Percentiles rank a stretch among this genome's conserved stretches.
phyloP scores from a whole-genome alignment of 306 rosid genomes.

The Bauhinia variegata region DNA sequence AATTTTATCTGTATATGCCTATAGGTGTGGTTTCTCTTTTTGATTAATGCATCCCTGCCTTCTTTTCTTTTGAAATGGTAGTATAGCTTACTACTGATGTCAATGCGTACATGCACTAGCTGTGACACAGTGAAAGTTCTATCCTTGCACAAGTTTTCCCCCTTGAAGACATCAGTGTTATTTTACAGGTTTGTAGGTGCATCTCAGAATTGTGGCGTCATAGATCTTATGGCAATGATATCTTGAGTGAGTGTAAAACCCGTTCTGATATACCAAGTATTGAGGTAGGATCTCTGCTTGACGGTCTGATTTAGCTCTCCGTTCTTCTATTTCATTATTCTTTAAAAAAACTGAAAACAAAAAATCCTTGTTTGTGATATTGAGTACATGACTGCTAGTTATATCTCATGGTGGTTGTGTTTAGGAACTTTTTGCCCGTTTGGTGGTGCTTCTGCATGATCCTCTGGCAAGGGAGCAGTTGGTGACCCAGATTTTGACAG shows the following conservation, averaged over 20 bases:
- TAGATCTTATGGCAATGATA: slow-evolving; percentile 59
- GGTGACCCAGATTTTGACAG: slow-evolving; percentile 87
- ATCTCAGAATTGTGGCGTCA: slow-evolving; percentile 91
- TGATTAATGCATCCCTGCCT: background rate
- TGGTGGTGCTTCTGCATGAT: slow-evolving; percentile 90
- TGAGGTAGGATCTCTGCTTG: slow-evolving; percentile 53
- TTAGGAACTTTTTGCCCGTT: slow-evolving; percentile 93
- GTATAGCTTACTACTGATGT: too few species aligned
- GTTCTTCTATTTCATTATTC: background rate
- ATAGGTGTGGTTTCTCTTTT: background rate
- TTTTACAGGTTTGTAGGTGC: slow-evolving; percentile 91
- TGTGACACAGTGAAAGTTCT: slow-evolving; percentile 12
- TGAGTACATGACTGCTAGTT: slow-evolving; percentile 33
- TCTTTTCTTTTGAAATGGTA: too few species aligned
- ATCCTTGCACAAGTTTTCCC: slow-evolving; percentile 12
- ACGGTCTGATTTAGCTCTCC: background rate
- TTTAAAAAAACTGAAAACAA: background rate
- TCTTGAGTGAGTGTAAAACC: slow-evolving; percentile 77
- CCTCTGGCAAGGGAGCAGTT: slow-evolving; percentile 91
- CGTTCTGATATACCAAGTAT: slow-evolving; percentile 79
- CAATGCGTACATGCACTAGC: too few species aligned
- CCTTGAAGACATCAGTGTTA: slow-evolving; percentile 21
- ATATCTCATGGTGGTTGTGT: slow-evolving; percentile 38
- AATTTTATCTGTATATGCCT: slow-evolving; percentile 23
- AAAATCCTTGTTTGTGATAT: slow-evolving; percentile 19